These are phyloP conservation scores for Begonia masoniana DNA, from an alignment of 306 rosid genomes.

Conservation along the genomic window DNA sequence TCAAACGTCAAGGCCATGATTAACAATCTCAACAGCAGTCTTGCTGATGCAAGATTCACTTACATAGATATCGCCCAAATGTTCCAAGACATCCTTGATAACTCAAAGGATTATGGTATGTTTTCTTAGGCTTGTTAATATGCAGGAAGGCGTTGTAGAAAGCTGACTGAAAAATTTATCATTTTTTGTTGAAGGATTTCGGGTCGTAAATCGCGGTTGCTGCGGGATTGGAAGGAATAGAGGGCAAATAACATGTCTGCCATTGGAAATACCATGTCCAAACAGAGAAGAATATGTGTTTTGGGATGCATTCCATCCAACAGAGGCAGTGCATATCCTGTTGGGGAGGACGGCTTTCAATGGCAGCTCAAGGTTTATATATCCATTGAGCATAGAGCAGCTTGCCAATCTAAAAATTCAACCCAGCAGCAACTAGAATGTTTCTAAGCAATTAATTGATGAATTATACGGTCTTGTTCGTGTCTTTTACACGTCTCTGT, in stretches of 20 bases:
- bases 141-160: no score
- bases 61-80: constrained; percentile 38
- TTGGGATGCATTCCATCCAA: constrained; percentile 97
- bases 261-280: constrained; percentile 62
- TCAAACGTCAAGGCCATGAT: constrained; percentile 60
- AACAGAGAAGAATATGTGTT: constrained; percentile 56
- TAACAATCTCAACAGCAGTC: constrained; percentile 37
- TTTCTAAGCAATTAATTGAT: no score
- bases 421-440: no score
- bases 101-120: constrained; percentile 52
- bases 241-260: constrained; percentile 86
- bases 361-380: constrained; percentile 34
- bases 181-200: constrained; percentile 31
- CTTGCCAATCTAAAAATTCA: constrained; percentile 40
- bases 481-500: no score
- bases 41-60: constrained; percentile 53
- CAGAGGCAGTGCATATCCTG: constrained; percentile 60
- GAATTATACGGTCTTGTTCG: no score
- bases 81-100: constrained; percentile 46
- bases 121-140: no score
- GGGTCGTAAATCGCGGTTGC: constrained; percentile 51
- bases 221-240: constrained; percentile 87
- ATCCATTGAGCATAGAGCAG: constrained; percentile 51
- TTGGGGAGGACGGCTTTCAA: constrained; percentile 55
- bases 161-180: background rate